Evolutionary conservation across 768 basidiomycete genomes (phyloP).

Genomic region (Podaxis sp.): DNA sequence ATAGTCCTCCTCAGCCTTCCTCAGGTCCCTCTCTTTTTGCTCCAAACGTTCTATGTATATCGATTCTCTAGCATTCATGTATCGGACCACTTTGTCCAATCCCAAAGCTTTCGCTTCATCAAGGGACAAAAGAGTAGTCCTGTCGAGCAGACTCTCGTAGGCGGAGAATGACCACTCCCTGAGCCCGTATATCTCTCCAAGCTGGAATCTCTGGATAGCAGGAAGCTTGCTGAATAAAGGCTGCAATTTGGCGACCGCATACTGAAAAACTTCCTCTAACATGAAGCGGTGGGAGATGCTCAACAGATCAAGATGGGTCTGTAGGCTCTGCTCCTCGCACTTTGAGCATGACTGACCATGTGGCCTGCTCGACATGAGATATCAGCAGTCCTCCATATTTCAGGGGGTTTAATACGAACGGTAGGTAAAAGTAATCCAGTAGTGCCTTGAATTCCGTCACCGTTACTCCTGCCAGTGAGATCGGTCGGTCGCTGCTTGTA

Average conservation of each 20-base stretch:
- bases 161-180: conserved; percentile 37
- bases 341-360: background rate
- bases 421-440: conserved; percentile 38
- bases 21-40: too few relatives aligned
- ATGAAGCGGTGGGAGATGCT: conserved; percentile 38
- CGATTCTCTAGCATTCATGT: background rate
- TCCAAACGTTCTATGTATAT: background rate
- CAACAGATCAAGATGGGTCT: conserved; percentile 32
- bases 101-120: conserved; percentile 30
- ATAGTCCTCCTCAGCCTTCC: too few relatives aligned
- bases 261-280: conserved; percentile 33
- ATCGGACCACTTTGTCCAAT: background rate
- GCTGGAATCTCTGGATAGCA: conserved; percentile 34
- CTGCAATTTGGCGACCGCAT: conserved; percentile 31
- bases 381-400: conserved; percentile 7
- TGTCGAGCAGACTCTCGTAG: conserved; percentile 35
- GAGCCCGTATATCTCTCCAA: conserved; percentile 38
- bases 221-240: background rate
- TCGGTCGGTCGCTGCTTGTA: conserved; percentile 29
- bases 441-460: conserved; percentile 36
- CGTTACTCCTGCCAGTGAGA: conserved; percentile 32
- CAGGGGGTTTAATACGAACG: conserved; percentile 37
- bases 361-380: background rate
- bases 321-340: background rate
- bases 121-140: conserved; percentile 32